Evolutionary conservation across 192 early-diverging fungal species (phyloP), one percentile per base, ranked within the genome.

Genomic region (Gigaspora rosea): DNA sequence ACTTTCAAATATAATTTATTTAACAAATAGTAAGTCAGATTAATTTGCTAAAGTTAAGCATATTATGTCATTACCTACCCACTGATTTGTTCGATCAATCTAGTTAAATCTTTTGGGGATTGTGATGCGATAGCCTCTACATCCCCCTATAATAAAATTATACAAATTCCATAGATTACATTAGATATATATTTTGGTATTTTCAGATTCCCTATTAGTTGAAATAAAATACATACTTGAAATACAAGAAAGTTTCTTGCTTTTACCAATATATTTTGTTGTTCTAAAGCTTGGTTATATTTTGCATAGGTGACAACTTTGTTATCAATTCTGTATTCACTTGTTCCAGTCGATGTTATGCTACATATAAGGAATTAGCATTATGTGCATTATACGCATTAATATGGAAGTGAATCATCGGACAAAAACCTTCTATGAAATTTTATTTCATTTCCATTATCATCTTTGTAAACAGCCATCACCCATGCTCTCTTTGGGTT

Each of bases 231-330:
- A 83, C 78, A 82, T 80, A 85, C 83, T 81, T 98, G 96, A 79
- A 99, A 98, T 4, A 99, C 98, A 62, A 99, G 86, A 86, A 99
- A 99, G 83, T 99, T 99, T 50, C 91, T 88, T 1, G 97, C 96
- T 78, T 95, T 97, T 73, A 98, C 92, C 18, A 98, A 84, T 68
- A 99, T 97, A 73, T 96, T 95, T 82, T 97, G 90, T 57, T 88
- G 78, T 79, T 96, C 95, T 27, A 99, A 84, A 0, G 84, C 77
- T 32, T 83, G 78, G 78, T 90, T 92, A 85, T 99, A 99, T n/a
- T 87, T 81, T 4, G 85, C 81, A 83, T 89, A 94, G 6, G 88
- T 81, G 9, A 97, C 94, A 0, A 76, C 79, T 50, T 87, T 91
- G 22, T 88, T 87, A 83, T 96, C 94, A 79, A 98, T 93, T 71